A percentile compares a stretch with the other conserved stretches of the same genome.
phyloP scores from a whole-genome alignment of 2,329 filamentous ascomycete genomes.

The Pseudogymnoascus sp. region DNA sequence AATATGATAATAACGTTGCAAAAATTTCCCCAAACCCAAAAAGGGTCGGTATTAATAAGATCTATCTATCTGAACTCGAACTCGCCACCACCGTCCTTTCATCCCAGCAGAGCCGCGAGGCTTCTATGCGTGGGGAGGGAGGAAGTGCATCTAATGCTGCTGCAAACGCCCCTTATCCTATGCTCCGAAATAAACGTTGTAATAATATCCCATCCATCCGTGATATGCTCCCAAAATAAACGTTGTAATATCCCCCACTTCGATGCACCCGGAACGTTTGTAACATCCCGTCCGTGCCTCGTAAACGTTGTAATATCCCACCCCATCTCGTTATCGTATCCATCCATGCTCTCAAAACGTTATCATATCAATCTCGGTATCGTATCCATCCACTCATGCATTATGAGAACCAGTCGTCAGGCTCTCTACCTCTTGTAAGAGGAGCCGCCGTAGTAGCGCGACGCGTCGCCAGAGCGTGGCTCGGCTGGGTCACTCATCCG shows the following conservation, averaged over 20 bases:
- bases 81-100: not conserved
- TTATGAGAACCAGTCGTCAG: not conserved
- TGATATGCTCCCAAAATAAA: not conserved
- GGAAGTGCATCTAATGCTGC: conserved; percentile 1
- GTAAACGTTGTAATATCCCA: not conserved
- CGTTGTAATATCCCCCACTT: not conserved
- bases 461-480: not conserved
- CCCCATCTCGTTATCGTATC: not conserved
- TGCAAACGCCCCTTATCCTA: not conserved
- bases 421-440: not conserved
- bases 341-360: not conserved
- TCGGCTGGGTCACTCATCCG: not conserved
- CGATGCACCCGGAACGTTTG: not conserved
- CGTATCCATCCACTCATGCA: not conserved
- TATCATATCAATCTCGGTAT: not conserved
- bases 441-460: conserved; percentile 1
- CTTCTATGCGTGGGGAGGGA: not conserved
- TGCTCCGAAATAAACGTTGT: not conserved
- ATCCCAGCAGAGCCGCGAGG: conserved; percentile 3
- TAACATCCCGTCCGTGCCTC: not conserved
- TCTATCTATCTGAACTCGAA: not conserved
- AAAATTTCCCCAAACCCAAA: not conserved
- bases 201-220: not conserved
- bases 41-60: not conserved
- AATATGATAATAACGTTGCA: not conserved